These are phyloP conservation scores for Lentinula boryana DNA, from an alignment of 768 basidiomycete genomes.

Conservation along the genomic window DNA sequence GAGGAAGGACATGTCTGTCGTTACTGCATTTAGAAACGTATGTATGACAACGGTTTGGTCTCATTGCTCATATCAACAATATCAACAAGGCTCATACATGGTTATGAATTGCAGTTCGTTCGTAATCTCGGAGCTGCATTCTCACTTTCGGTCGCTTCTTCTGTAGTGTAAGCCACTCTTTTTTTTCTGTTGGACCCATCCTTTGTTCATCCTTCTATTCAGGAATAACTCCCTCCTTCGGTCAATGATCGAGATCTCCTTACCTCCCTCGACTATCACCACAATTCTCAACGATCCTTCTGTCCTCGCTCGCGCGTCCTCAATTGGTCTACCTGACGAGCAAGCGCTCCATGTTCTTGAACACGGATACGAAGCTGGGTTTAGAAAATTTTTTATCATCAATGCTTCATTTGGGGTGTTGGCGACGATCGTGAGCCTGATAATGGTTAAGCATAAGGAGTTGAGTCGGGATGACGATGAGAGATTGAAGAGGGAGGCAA, in stretches of 20 bases:
- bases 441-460: constrained; percentile 59
- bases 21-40: constrained; percentile 34
- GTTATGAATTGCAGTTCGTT: constrained; percentile 41
- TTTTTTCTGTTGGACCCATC: neutral
- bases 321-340: constrained; percentile 26
- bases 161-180: constrained; percentile 39
- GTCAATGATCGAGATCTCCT: constrained; percentile 30
- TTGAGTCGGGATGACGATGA: constrained; percentile 54
- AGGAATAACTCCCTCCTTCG: constrained; percentile 43
- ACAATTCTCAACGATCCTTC: constrained; percentile 45
- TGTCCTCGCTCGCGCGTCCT: constrained; percentile 22
- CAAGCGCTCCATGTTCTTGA: constrained; percentile 36
- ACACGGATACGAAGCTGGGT: constrained; percentile 51
- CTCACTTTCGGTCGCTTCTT: constrained; percentile 54
- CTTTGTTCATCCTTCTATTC: neutral
- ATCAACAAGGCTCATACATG: neutral
- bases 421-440: constrained; percentile 45
- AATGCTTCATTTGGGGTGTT: constrained; percentile 48
- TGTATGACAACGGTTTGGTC: neutral
- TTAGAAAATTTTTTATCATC: constrained; percentile 54
- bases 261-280: constrained; percentile 32
- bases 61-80: neutral
- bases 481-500: constrained; percentile 31
- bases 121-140: constrained; percentile 67
- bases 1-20: constrained; percentile 69